Conservation (phyloP, 306 rosid genomes). For the Abrus pulchellus region DNA sequence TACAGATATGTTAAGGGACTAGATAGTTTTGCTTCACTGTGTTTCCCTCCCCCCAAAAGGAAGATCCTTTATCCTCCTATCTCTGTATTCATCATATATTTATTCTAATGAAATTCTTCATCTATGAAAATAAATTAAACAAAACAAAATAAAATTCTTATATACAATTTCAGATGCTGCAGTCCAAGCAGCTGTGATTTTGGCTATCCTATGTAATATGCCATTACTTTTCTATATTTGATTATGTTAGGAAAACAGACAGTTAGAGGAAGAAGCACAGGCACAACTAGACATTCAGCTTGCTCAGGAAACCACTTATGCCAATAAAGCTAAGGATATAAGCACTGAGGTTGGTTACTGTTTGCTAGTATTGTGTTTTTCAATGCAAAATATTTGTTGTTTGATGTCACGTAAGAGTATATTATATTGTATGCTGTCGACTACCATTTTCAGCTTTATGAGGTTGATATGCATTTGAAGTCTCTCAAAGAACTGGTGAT, state of each 20-base stretch:
- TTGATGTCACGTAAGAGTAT: conserved; percentile 34
- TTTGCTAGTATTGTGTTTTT: conserved; percentile 43
- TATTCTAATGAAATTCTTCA: conserved; percentile 11
- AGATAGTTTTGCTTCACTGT: background rate
- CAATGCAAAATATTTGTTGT: conserved; percentile 35
- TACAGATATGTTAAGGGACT: background rate
- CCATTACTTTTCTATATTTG: conserved; percentile 30
- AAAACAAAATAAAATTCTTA: background rate
- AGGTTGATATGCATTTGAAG: conserved; percentile 69
- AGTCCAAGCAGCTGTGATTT: background rate
- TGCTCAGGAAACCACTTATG: conserved; percentile 76
- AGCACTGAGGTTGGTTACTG: conserved; percentile 67
- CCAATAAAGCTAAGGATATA: conserved; percentile 79
- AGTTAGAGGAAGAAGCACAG: conserved; percentile 72
- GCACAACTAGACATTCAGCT: conserved; percentile 66
- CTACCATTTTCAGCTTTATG: conserved; percentile 65
- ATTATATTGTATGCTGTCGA: conserved; percentile 42
- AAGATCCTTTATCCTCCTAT: background rate
- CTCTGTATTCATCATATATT: conserved; percentile 13
- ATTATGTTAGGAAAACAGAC: conserved; percentile 71
- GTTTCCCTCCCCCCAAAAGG: background rate
- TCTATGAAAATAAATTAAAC: background rate
- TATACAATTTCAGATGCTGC: conserved; percentile 15
- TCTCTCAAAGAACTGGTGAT: conserved; percentile 73
- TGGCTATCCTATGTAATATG: conserved; percentile 2